Base-by-base conservation (phyloP, 345 rosid genomes). In the Eucalyptus marginata region DNA sequence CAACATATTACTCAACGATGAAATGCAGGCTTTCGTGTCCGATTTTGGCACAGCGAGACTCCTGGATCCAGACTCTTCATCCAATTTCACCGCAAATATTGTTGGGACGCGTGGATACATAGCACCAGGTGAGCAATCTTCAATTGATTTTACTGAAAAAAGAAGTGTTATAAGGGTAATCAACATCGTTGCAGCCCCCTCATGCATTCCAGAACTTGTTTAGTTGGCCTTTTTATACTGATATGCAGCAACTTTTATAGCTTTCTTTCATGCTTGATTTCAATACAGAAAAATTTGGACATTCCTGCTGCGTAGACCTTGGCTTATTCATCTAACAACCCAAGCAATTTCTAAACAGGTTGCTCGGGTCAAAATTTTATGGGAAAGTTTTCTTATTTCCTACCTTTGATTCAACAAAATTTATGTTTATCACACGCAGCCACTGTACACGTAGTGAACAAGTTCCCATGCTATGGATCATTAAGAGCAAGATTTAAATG, bases 31-130 rank as follows among this genome's bases (percentile, higher is more conserved):
- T 16, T 87, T n/a, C 1, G 86, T 91, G 13, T 89, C 90, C 6
- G 92, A 89, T 66, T 90, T 90, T 51, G 92, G 92, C 24, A 90
- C 87, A 5, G 89, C 89, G 14, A 87, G 83, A 46, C 54, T 88
- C 36, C 46, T 86, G 49, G 88, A 88, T 71, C 91, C 88, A 4
- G 47, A 76, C 84, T 89, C 89, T 4, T 86, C 90, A 18, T 27
- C 86, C 56, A 89, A 91, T 33, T 36, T 88, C 87, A 87, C 92
- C 13, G 88, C 46, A 10, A 31, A 84, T 84, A 13, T 91, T 84
- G 92, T 88, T 29, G 90, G 91, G 4, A 91, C 90, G 4, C 88
- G 27, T 40, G 91, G 91, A 33, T 91, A 89, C 27, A 49, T 49
- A 24, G 91, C 92, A 62, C 92, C 91, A 40, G 91, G 92, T 90